phyloP scores from a whole-genome alignment of 2,329 filamentous ascomycete species.

The Ceratocystis albifundus region DNA sequence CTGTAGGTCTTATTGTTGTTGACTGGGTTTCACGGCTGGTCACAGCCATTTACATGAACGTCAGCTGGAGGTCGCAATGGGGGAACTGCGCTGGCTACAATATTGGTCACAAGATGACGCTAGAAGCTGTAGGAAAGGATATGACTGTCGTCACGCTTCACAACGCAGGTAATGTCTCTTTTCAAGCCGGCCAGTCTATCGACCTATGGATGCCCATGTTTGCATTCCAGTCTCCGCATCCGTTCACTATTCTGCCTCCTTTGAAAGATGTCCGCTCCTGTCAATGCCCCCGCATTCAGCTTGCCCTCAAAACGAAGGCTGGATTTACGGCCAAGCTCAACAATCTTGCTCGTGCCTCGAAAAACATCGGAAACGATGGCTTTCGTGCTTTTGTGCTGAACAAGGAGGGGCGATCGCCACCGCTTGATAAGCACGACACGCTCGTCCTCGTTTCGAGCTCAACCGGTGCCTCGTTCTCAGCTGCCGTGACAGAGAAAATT shows the following conservation, averaged over 20 bases:
- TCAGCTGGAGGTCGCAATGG: constrained; percentile 31
- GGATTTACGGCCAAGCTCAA: constrained; percentile 48
- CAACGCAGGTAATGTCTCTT: constrained; percentile 44
- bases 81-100: constrained; percentile 35
- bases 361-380: constrained; percentile 27
- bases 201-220: constrained; percentile 50
- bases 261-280: constrained; percentile 40
- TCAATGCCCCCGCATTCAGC: constrained; percentile 48
- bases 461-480: constrained; percentile 49
- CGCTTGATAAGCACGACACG: constrained; percentile 48
- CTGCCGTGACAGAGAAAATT: constrained; percentile 43
- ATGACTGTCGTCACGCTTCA: constrained; percentile 49
- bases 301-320: constrained; percentile 45
- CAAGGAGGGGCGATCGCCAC: constrained; percentile 44
- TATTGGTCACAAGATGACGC: constrained; percentile 42
- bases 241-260: constrained; percentile 49
- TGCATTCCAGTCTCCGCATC: constrained; percentile 45
- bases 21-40: constrained; percentile 45
- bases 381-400: constrained; percentile 42
- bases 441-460: constrained; percentile 50
- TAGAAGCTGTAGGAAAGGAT: constrained; percentile 40
- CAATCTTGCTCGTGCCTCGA: constrained; percentile 34
- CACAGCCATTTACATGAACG: constrained; percentile 43
- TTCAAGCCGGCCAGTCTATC: constrained; percentile 47
- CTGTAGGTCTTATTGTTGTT: constrained; percentile 49